These are phyloP conservation scores for Septoria petroselini DNA, from an alignment of 2,329 filamentous ascomycete genomes.

Conservation along the genomic window DNA sequence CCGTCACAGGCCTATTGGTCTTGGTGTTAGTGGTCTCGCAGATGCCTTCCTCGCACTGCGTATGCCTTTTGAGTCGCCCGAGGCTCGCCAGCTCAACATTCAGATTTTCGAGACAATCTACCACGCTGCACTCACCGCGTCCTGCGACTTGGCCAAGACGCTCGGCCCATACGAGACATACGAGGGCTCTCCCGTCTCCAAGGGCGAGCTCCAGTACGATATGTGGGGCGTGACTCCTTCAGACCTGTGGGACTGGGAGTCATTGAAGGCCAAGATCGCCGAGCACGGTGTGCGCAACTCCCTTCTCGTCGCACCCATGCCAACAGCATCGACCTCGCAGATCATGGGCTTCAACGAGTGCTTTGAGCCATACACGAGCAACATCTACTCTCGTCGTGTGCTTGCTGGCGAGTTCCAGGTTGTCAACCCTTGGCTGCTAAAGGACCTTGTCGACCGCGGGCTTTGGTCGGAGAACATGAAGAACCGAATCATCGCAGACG, in stretches of 20 bases:
- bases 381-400: slow-evolving; percentile 98
- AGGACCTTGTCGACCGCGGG: slow-evolving; percentile 96
- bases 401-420: slow-evolving; percentile 98
- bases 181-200: slow-evolving; percentile 86
- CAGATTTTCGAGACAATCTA: slow-evolving; percentile 99
- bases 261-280: slow-evolving; percentile 85
- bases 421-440: slow-evolving; percentile 97
- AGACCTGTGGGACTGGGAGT: slow-evolving; percentile 94
- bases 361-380: slow-evolving; percentile 99
- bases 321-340: slow-evolving; percentile 93
- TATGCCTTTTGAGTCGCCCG: slow-evolving; percentile 92
- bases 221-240: slow-evolving; percentile 96
- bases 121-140: slow-evolving; percentile 88
- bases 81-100: slow-evolving; percentile 90
- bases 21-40: slow-evolving; percentile 95
- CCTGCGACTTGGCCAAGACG: slow-evolving; percentile 77
- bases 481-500: slow-evolving; percentile 98
- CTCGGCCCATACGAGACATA: slow-evolving; percentile 86
- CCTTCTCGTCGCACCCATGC: slow-evolving; percentile 93
- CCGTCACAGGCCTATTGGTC: slow-evolving; percentile 90
- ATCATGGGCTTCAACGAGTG: slow-evolving; percentile 99
- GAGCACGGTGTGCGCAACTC: slow-evolving; percentile 94
- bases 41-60: slow-evolving; percentile 97
- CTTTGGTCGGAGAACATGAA: slow-evolving; percentile 99
- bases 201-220: slow-evolving; percentile 95